phyloP scores from a whole-genome alignment of 2,329 filamentous ascomycete genomes.

The Monosporascus sp. region DNA sequence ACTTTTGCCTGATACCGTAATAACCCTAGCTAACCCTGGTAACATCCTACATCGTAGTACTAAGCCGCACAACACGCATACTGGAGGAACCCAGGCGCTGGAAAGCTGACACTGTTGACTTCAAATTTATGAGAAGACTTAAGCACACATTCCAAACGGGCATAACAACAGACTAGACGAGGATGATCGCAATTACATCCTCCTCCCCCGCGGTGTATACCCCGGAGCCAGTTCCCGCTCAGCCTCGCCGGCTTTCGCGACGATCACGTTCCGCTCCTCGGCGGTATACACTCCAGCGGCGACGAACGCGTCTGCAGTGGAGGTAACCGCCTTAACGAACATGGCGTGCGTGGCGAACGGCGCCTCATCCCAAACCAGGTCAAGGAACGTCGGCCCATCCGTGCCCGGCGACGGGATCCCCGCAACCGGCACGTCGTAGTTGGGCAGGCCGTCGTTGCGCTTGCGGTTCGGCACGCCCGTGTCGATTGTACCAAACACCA shows the following conservation, averaged over 20 bases:
- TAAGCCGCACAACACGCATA: too few relatives aligned
- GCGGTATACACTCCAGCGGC: slow-evolving; percentile 17
- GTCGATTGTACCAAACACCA: slow-evolving; percentile 22
- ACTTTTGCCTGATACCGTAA: too few relatives aligned
- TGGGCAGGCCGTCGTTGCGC: slow-evolving; percentile 24
- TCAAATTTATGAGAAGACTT: too few relatives aligned
- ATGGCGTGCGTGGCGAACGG: slow-evolving; percentile 21
- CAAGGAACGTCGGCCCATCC: slow-evolving; percentile 28
- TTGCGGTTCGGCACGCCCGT: slow-evolving; percentile 24
- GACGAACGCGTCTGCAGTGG: slow-evolving; percentile 18
- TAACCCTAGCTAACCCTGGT: too few relatives aligned
- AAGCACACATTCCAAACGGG: too few relatives aligned
- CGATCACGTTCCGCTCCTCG: slow-evolving; percentile 18
- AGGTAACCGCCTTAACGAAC: slow-evolving; percentile 19
- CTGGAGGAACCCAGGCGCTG: too few relatives aligned
- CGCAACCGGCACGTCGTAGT: slow-evolving; percentile 25
- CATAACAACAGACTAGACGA: too few relatives aligned
- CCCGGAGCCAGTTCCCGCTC: slow-evolving; percentile 18
- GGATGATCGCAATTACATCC: too few relatives aligned
- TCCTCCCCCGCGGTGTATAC: neutral
- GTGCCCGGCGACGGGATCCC: slow-evolving; percentile 23
- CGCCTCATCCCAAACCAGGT: slow-evolving; percentile 25
- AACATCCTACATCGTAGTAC: too few relatives aligned
- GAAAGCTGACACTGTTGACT: too few relatives aligned
- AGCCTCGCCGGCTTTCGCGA: slow-evolving; percentile 17